Conservation (phyloP, 192 early-diverging fungal genomes). For the Backusella tuberculispora region DNA sequence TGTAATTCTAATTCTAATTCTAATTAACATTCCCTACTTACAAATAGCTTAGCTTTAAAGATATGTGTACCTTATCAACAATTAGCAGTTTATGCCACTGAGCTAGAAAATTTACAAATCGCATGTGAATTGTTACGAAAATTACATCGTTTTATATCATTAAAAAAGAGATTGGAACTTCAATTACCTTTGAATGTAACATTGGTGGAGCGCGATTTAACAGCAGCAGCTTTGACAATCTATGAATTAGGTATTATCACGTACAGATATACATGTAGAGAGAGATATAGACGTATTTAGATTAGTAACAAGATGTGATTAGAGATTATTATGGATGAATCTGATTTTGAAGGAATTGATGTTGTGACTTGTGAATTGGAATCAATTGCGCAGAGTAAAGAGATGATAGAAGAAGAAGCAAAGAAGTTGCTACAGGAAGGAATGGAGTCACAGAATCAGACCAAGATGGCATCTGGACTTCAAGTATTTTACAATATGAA, state of each 20-base stretch:
- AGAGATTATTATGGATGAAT: constrained; percentile 60
- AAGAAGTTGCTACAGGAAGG: constrained; percentile 55
- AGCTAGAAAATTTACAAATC: constrained; percentile 65
- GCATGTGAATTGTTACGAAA: constrained; percentile 63
- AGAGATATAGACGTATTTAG: not conserved
- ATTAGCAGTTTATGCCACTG: constrained; percentile 60
- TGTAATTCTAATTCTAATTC: not conserved
- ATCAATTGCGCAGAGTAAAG: constrained; percentile 49
- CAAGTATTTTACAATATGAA: constrained; percentile 59
- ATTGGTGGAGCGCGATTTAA: constrained; percentile 44
- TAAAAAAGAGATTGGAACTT: constrained; percentile 59
- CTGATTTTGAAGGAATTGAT: constrained; percentile 68
- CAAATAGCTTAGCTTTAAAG: constrained; percentile 58
- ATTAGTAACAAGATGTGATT: not conserved
- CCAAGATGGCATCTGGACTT: constrained; percentile 54
- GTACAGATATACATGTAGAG: not conserved
- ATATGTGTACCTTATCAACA: constrained; percentile 63
- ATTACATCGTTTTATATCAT: constrained; percentile 63
- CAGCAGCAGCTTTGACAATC: constrained; percentile 61
- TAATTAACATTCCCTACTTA: not conserved
- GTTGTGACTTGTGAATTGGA: constrained; percentile 60
- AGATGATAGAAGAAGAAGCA: constrained; percentile 50
- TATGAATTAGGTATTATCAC: constrained; percentile 61
- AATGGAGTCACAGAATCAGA: constrained; percentile 48
- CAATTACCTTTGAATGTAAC: constrained; percentile 48